A percentile compares a stretch with the other conserved stretches of the same genome.
Evolutionary conservation across 208 protist genomes (phyloP).

Genomic region (Trypanosoma congolense): DNA sequence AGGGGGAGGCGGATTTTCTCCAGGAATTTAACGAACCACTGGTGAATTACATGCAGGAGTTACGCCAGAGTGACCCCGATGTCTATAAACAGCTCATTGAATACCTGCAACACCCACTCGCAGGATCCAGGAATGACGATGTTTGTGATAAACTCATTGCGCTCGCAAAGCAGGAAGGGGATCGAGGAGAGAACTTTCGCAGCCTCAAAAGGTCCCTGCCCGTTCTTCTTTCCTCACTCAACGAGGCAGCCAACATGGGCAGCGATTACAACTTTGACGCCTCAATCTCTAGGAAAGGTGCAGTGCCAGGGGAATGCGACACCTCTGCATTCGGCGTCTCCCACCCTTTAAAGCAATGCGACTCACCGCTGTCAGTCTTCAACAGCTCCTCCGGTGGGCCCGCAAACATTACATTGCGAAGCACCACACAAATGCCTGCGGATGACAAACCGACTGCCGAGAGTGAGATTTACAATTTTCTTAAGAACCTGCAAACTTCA

Average conservation of each 20-base stretch:
- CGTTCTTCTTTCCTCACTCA: constrained; percentile 20
- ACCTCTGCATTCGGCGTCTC: too few species aligned
- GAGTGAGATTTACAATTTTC: not conserved
- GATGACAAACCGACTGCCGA: not conserved
- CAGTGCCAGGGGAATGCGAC: too few species aligned
- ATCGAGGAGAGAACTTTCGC: constrained; percentile 31
- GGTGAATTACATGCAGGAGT: constrained; percentile 55
- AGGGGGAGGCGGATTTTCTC: constrained; percentile 49
- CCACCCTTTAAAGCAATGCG: too few species aligned
- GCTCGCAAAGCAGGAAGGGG: constrained; percentile 44
- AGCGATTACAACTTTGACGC: not conserved
- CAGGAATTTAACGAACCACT: constrained; percentile 64
- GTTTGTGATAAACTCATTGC: constrained; percentile 47
- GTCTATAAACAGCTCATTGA: constrained; percentile 59
- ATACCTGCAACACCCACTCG: constrained; percentile 50
- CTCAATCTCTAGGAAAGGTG: not conserved
- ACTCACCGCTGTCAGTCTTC: not conserved
- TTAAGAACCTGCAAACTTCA: not conserved
- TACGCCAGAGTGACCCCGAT: constrained; percentile 45
- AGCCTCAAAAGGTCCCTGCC: constrained; percentile 60
- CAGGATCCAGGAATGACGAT: constrained; percentile 17
- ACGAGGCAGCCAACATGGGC: not conserved
- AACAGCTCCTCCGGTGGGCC: too few species aligned
- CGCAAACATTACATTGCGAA: too few species aligned
- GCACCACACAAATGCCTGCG: not conserved